Base-by-base conservation (phyloP, 2,329 filamentous ascomycete genomes). In the Pezicula rhizophila region DNA sequence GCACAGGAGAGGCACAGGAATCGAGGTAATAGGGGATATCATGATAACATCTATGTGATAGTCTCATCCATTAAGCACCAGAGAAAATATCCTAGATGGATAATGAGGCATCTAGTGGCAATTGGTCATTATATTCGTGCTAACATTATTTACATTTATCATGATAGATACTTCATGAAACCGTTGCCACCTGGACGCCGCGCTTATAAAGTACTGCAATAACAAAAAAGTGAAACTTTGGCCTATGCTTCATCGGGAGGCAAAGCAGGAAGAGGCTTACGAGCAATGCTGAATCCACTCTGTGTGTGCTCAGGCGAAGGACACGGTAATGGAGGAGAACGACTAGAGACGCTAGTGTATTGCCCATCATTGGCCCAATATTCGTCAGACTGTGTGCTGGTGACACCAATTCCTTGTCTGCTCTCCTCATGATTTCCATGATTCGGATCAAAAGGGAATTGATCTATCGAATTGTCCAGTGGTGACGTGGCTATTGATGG, bases 261-360 rank as follows among this genome's bases (percentile, higher is more conserved):
- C 15, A 58, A 42, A 15, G 54, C 49, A 41, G 56, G 56, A 12
- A 58, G 39, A 12, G 56, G 54, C 33, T 58, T 58, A 18, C 50
- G 41, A 18, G 48, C 46, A 39, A 51, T 52, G 15, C 34, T 45
- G 26, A 50, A 49, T 26, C 38, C 11, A 7, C 34, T 42, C 28
- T 46, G 40, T 8, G 15, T 33, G n/a, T 45, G 41, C 5, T 33
- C 39, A 4, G 25, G 31, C 12, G 42, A 47, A 15, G 54, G 51
- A 17, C 45, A 45, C 40, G 48, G 33, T 18, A 54, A 34, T 11
- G 33, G 20, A 17, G 42, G 48, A 17, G 50, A 49, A 20, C 28
- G 23, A 34, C 48, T 42, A 5, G 45, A 12, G 2, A 17, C n/a
- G 37, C 25, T 8, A 34, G 23, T 35, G n/a, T 20, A 11, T 17